These are phyloP conservation scores for Pythium guiyangense DNA, from an alignment of 352 stramenopile genomes.

Conservation along the genomic window DNA sequence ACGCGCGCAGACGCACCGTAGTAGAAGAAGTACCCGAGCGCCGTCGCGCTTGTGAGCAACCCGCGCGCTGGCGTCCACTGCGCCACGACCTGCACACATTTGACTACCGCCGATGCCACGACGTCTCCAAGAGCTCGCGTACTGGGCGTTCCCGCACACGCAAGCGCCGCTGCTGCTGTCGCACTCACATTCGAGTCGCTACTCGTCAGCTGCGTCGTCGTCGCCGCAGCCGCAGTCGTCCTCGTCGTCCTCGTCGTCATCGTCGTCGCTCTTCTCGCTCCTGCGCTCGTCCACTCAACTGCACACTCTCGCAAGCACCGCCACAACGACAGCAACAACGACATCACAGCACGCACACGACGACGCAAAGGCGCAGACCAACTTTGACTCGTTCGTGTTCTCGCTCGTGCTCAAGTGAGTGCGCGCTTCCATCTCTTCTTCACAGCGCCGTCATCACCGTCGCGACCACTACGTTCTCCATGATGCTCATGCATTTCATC, in stretches of 20 bases:
- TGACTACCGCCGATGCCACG: constrained; percentile 33
- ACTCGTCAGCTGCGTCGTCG: constrained; percentile 7
- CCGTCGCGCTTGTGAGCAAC: constrained; percentile 17
- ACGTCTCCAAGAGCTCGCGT: constrained; percentile 39
- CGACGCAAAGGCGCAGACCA: constrained; percentile 21
- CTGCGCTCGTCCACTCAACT: neutral
- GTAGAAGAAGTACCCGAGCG: constrained; percentile 42
- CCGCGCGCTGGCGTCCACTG: constrained; percentile 33
- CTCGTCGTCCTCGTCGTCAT: constrained; percentile 13
- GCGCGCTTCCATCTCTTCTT: too few species aligned
- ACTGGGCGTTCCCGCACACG: constrained; percentile 18
- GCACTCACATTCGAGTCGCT: neutral
- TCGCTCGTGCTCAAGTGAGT: constrained; percentile 38
- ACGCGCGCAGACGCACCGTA: constrained; percentile 28
- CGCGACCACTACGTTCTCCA: too few species aligned
- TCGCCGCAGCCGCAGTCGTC: neutral
- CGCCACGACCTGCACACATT: constrained; percentile 21
- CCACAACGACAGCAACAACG: neutral
- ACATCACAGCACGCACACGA: too few species aligned
- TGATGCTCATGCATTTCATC: too few species aligned
- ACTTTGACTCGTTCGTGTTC: constrained; percentile 35
- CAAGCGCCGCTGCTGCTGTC: constrained; percentile 27
- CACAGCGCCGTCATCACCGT: too few species aligned
- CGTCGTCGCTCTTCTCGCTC: neutral
- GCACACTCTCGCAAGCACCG: too few species aligned